Conservation (phyloP, 768 basidiomycete species). For the Mycena epipterygia region DNA sequence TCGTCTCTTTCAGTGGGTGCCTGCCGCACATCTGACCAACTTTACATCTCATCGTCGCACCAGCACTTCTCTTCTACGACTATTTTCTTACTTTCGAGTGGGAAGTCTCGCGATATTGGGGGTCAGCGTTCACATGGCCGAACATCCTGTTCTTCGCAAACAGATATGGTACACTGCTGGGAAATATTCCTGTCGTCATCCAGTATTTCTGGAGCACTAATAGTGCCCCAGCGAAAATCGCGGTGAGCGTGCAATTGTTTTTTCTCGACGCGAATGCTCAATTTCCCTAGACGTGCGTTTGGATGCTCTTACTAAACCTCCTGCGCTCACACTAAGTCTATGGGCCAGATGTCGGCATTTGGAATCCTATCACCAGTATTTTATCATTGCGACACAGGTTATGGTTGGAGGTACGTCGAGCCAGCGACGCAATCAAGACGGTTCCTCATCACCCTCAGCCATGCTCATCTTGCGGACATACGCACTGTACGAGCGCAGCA, state of each 20-base stretch:
- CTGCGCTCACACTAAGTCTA: too few species aligned
- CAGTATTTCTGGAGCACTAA: conserved; percentile 27
- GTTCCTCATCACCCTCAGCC: not conserved
- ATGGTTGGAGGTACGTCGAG: conserved; percentile 10
- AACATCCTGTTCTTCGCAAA: conserved; percentile 27
- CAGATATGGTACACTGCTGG: conserved; percentile 23
- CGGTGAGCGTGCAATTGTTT: not conserved
- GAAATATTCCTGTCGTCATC: conserved; percentile 18
- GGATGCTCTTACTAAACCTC: not conserved
- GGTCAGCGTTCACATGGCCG: not conserved
- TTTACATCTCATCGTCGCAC: not conserved
- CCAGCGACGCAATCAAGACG: not conserved
- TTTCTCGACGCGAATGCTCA: not conserved
- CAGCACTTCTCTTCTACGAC: conserved; percentile 31
- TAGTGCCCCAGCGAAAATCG: not conserved
- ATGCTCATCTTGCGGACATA: conserved; percentile 36
- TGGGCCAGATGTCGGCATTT: conserved; percentile 3
- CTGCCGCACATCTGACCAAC: not conserved
- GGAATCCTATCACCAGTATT: conserved; percentile 31
- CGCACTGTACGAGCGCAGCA: conserved; percentile 34
- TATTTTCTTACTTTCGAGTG: conserved; percentile 25
- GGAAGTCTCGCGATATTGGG: conserved; percentile 31
- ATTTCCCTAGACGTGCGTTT: not conserved
- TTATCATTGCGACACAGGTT: conserved; percentile 21
- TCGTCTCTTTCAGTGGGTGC: conserved; percentile 3